Evolutionary conservation across 2,329 filamentous ascomycete genomes (phyloP), one percentile per base, ranked within the genome.

Genomic region (Pseudogymnoascus sp.): DNA sequence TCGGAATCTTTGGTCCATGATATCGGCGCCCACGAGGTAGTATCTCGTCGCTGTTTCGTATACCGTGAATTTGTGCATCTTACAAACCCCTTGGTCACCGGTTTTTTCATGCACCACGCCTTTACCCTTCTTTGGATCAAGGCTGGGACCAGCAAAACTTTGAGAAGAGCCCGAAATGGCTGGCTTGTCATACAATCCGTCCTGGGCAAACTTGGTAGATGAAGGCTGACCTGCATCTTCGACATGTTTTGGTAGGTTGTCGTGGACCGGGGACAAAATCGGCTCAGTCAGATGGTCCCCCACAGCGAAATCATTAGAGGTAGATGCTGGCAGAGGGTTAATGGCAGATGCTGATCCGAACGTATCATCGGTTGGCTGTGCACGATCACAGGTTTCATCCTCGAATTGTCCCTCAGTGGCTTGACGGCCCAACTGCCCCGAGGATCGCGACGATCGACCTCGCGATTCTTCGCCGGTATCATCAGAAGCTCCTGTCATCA

Each of bases 61-160:
- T 21, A 99, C 78, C n/a, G 90, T 94, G 75, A 96, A 97, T 71
- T 94, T 95, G 79, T 97, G 92, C 91, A 99, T 96, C 63, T 79
- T 80, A 64, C 77, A 79, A 50, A 82, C 75, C 1, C 78, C 78
- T 62, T 81, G 77, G 63, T 79, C 77, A 11, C 69, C 69, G 50
- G 71, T 67, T 61, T 73, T 73, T 42, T 70, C 71, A 63, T 73
- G 71, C 61, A 65, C 68, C 12, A 68, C 69, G 14, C 68, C 69
- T 63, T 69, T 73, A 42, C 69, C 71, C 53, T 68, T 67, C 62
- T 69, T 70, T 60, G 66, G 44, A 33, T 73, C 70, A 12, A 68
- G 68, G 35, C 65, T 65, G 5, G 71, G 82, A 68, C 82, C 86
- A 21, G 77, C 78, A 4, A 25, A 40, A 6, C 59, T 40, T 42